These are phyloP conservation scores for Pyrus pyrifolia DNA, from an alignment of 306 rosid species.

Conservation along the genomic window DNA sequence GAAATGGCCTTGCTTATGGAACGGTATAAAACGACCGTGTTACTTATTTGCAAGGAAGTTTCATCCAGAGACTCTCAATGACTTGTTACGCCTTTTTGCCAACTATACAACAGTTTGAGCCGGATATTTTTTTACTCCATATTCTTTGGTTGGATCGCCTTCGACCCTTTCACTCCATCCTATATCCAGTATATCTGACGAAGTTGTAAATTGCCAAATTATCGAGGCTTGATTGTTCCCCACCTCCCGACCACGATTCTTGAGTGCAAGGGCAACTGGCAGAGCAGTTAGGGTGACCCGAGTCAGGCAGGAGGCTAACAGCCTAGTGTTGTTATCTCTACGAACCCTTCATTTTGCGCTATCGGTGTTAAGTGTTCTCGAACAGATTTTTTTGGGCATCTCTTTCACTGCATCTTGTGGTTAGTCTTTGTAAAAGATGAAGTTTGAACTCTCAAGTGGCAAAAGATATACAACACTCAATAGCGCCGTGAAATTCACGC, in stretches of 20 bases:
- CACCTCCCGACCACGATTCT: conserved; percentile 29
- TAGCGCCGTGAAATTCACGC: conserved; percentile 24
- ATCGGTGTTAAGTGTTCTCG: conserved; percentile 6
- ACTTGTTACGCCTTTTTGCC: conserved; percentile 59
- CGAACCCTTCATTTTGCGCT: conserved; percentile 11
- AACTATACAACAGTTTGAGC: conserved; percentile 73
- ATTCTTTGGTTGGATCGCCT: conserved; percentile 75
- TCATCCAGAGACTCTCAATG: conserved; percentile 64
- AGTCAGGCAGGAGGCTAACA: conserved; percentile 21
- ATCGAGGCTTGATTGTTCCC: conserved; percentile 33
- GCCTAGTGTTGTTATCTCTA: conserved; percentile 16
- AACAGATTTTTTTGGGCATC: conserved; percentile 14
- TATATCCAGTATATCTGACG: conserved; percentile 43
- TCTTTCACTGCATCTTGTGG: conserved; percentile 18
- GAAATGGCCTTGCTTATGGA: conserved; percentile 98
- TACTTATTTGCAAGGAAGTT: conserved; percentile 97
- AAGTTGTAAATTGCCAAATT: conserved; percentile 65
- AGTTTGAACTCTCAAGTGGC: conserved; percentile 33
- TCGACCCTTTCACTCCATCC: conserved; percentile 38
- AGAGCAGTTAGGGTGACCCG: conserved; percentile 19
- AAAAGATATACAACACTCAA: conserved; percentile 32
- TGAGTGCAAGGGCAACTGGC: conserved; percentile 35
- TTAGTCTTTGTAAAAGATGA: conserved; percentile 42
- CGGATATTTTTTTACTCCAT: conserved; percentile 36
- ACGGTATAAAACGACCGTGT: conserved; percentile 79